A percentile compares a stretch with the other conserved stretches of the same genome.
phyloP scores from a whole-genome alignment of 2,329 filamentous ascomycete genomes.

The Lecanosticta acicola region DNA sequence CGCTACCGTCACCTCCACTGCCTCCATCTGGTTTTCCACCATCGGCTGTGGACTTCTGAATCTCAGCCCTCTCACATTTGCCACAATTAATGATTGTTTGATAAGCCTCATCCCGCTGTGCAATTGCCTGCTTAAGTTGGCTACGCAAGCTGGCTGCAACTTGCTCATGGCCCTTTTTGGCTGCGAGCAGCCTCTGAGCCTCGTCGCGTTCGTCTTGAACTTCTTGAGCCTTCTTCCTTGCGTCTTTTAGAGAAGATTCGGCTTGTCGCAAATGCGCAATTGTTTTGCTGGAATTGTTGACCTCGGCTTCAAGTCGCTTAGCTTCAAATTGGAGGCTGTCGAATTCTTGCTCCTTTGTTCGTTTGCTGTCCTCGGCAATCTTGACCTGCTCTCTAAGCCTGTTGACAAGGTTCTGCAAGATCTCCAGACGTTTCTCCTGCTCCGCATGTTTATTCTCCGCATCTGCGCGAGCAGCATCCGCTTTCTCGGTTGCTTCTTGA shows the following conservation, averaged over 20 bases:
- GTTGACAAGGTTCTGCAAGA: conserved; percentile 52
- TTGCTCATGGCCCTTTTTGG: conserved; percentile 28
- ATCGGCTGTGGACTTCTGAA: conserved; percentile 8
- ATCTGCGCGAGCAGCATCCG: conserved; percentile 2
- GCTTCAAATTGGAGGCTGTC: conserved; percentile 31
- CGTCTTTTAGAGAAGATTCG: conserved; percentile 12
- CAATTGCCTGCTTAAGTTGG: conserved; percentile 27
- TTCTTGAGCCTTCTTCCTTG: neutral
- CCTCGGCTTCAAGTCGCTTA: conserved; percentile 28
- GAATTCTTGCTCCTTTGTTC: conserved; percentile 41
- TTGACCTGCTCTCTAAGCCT: conserved; percentile 50
- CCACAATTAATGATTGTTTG: conserved; percentile 34
- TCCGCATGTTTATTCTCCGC: conserved; percentile 28
- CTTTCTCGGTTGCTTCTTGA: conserved; percentile 21
- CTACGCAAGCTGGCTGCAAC: conserved; percentile 25
- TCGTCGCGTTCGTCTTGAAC: conserved; percentile 27
- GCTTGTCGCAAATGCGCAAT: conserved; percentile 17
- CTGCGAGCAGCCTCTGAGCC: conserved; percentile 19
- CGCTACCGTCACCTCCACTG: neutral
- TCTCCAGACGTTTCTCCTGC: conserved; percentile 48
- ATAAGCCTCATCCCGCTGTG: conserved; percentile 32
- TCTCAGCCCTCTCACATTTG: conserved; percentile 23
- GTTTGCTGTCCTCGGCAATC: conserved; percentile 47
- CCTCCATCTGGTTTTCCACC: neutral
- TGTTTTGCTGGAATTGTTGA: conserved; percentile 14